phyloP scores from a whole-genome alignment of 305 asterid genomes.

The Salvia sclarea region DNA sequence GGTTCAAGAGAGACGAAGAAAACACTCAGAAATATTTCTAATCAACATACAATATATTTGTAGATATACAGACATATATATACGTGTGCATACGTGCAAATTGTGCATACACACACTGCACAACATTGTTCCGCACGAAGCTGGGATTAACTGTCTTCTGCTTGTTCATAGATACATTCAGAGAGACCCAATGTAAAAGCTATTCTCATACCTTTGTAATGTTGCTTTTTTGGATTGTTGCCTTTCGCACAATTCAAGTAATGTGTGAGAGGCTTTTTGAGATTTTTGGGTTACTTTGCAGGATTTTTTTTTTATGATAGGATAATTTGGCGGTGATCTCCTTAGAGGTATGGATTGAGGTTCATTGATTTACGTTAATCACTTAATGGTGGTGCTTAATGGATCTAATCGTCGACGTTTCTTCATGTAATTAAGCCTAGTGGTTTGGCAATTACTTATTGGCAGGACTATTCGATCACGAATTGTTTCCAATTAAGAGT shows the following conservation, averaged over 20 bases:
- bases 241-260: conserved; percentile 57
- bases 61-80: conserved; percentile 14
- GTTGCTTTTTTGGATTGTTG: conserved; percentile 29
- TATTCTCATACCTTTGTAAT: conserved; percentile 29
- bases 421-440: conserved; percentile 37
- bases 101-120: conserved; percentile 33
- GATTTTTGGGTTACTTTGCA: conserved; percentile 27
- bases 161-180: conserved; percentile 36
- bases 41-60: conserved; percentile 25
- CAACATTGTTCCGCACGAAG: conserved; percentile 34
- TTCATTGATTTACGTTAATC: conserved; percentile 33
- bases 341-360: conserved; percentile 44
- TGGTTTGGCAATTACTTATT: conserved; percentile 24
- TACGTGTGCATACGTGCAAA: conserved; percentile 35
- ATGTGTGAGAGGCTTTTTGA: conserved; percentile 39
- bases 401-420: conserved; percentile 51
- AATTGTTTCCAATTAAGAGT: conserved; percentile 47
- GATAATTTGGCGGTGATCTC: conserved; percentile 53
- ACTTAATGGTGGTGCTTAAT: conserved; percentile 34
- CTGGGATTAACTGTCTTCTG: conserved; percentile 39
- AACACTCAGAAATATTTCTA: conserved; percentile 28
- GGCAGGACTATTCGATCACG: conserved; percentile 42
- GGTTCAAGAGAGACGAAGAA: conserved; percentile 23
- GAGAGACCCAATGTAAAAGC: conserved; percentile 32
- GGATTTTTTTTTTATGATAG: conserved; percentile 29